Evolutionary conservation across 2,329 filamentous ascomycete species (phyloP), one percentile per base, ranked within the genome.

Genomic region (Sordariomycetes sp.): DNA sequence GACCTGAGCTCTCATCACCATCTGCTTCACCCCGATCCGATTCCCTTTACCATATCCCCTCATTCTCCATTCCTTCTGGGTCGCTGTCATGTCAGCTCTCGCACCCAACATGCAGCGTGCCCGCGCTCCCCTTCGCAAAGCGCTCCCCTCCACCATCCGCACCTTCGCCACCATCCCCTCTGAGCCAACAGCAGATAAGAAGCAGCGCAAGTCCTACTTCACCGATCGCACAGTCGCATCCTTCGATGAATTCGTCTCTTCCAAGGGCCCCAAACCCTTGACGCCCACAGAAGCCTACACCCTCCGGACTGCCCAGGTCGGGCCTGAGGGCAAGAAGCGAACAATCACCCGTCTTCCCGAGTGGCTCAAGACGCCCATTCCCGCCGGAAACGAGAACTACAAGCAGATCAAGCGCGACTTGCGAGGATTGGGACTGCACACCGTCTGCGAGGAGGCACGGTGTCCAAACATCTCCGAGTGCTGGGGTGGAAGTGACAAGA

Each of bases 391-490:
- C 54, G 61, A 68, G 37, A 93, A 93, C 63, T 95, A 82, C 68
- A 93, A 93, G 64, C 85, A 86, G 51, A 94, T 98, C 59, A 95
- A 94, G 68, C 79, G 82, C 43, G 92, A 98, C 58, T 65, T 98
- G 45, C 76, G 92, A 23, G 92, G 92, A 0, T 64, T 98, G 39
- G 83, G 84, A 38, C 68, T 98, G 37, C 88, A 95, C 59, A 98
- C 92, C 5, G 92, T 98, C 12, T 98, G 92, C 60, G 92, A 98
- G 63, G 92, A 98, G 64, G 92, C 92, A 2, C 78, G 87, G 44
- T 98, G 92, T 60, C 92, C 92, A 40, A 98, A 98, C 60, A 94
- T 98, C 40, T 87, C 83, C 42, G 90, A 96, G 57, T 98, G 92
- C 67, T 98, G 92, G 92, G 92, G 92, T 41, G 92, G 92, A 21